Conservation (phyloP, 768 basidiomycete genomes). For the Pleurotus platypus region DNA sequence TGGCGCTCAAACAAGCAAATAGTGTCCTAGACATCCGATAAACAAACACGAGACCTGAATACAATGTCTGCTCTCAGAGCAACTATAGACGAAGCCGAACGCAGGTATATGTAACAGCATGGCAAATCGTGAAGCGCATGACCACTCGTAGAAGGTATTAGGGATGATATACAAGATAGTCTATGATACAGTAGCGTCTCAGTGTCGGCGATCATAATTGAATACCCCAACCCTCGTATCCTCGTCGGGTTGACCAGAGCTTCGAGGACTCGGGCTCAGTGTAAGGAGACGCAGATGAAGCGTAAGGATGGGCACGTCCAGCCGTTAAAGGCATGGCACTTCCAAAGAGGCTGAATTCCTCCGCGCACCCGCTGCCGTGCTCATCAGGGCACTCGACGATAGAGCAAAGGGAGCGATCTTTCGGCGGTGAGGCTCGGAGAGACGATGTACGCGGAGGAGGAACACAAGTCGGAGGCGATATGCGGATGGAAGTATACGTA, state of each 20-base stretch:
- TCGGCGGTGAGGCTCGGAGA: slow-evolving; percentile 3
- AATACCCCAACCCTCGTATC: slow-evolving; percentile 21
- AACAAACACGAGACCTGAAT: too few species aligned
- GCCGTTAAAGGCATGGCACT: slow-evolving; percentile 6
- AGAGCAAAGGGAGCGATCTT: slow-evolving; percentile 19
- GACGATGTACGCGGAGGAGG: not conserved
- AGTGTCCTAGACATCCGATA: too few species aligned
- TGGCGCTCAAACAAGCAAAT: too few species aligned
- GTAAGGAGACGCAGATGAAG: not conserved
- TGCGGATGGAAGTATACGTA: slow-evolving; percentile 2
- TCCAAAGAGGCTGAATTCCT: slow-evolving; percentile 20
- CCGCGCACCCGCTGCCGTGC: slow-evolving; percentile 20
- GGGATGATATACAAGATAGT: not conserved
- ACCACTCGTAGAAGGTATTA: too few species aligned
- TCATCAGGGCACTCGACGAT: slow-evolving; percentile 34
- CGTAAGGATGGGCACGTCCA: slow-evolving; percentile 2
- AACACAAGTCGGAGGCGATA: not conserved
- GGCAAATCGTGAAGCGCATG: too few species aligned
- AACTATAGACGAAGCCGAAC: too few species aligned
- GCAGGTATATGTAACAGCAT: too few species aligned
- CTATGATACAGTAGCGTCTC: not conserved
- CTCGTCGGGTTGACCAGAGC: slow-evolving; percentile 24
- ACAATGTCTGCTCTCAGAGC: too few species aligned
- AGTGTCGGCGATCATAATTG: not conserved
- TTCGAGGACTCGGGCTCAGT: slow-evolving; percentile 17